Evolutionary conservation across 2,329 filamentous ascomycete genomes (phyloP), one percentile per base, ranked within the genome.

Genomic region (Thielaviopsis ethacetica): DNA sequence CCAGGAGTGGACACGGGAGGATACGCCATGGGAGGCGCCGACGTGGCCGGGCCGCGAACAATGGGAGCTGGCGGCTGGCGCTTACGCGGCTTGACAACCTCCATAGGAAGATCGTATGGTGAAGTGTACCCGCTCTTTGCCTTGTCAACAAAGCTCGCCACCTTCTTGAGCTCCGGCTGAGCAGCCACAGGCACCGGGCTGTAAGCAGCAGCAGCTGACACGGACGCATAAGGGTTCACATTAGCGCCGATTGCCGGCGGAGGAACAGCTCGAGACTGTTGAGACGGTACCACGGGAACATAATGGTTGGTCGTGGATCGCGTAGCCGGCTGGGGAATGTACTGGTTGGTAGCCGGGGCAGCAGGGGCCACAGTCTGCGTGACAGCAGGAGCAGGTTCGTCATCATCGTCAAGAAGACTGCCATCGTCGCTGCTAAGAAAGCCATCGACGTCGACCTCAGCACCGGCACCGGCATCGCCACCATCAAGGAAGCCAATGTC

Each of bases 31-130:
- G 75, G 72, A 51, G n/a, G 38, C 3, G 41, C 57, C 15, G 44
- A 30, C 15, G 52, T 17, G 19, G 3, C 54, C 15, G 47, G 3
- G 13, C 27, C 54, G 2, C 56, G 52, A 12, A 41, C 53, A 34
- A 56, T 55, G n/a, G 56, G 38, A 15, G 59, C 79, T 61, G 79
- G 75, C 66, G 79, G 82, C 5, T 75, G 69, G 57, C 84, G 76
- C 73, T 86, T 84, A 69, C 83, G 76, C 66, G 85, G 82, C 64
- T 85, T 86, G 27, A 86, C 80, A 30, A 98, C 79, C 58, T 96
- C 91, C 71, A 93, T 88, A 3, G 93, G 93, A 21, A 98, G 76
- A 71, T 98, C 94, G 66, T 96, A 98, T 0, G 93, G 93, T 21
- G 91, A 97, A 54, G 85, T 80, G 68, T 98, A 98, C 7, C 91